Evolutionary conservation across 371 early-diverging fungal species (phyloP).

Genomic region (Smittium mucronatum): DNA sequence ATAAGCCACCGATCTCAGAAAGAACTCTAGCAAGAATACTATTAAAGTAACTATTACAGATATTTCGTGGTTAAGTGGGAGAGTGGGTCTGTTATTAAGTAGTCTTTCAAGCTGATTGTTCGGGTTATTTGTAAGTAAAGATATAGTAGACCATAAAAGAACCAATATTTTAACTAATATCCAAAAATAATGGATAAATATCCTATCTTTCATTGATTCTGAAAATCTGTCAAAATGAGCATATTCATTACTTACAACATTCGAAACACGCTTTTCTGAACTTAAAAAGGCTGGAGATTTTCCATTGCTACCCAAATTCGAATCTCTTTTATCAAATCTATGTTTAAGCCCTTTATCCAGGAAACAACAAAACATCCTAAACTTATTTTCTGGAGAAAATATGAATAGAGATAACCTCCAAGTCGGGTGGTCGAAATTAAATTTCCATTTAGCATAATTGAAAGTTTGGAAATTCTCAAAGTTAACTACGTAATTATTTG

Average conservation of each 20-base stretch:
- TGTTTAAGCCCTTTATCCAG: constrained; percentile 8
- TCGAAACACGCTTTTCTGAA: too few relatives aligned
- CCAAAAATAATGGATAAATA: constrained; percentile 8
- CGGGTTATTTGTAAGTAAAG: constrained; percentile 8
- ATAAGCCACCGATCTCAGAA: constrained; percentile 48
- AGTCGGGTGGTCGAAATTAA: constrained; percentile 13
- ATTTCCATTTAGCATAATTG: constrained; percentile 8
- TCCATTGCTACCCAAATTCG: too few relatives aligned
- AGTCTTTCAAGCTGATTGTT: constrained; percentile 3
- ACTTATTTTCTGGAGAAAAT: constrained; percentile 9
- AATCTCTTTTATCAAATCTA: too few relatives aligned
- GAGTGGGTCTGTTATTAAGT: background rate
- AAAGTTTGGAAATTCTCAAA: constrained; percentile 1
- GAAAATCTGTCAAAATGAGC: too few relatives aligned
- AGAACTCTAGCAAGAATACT: constrained; percentile 37
- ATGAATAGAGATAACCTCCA: constrained; percentile 10
- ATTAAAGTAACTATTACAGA: too few relatives aligned
- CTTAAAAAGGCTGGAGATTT: too few relatives aligned
- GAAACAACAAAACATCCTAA: constrained; percentile 7
- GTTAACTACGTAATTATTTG: background rate
- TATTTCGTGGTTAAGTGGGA: background rate
- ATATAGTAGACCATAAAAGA: background rate
- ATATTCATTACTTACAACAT: too few relatives aligned
- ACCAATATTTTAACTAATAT: background rate
- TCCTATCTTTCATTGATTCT: too few relatives aligned